Base-by-base conservation (phyloP, 441 rosid genomes). In the Manihot esculenta region DNA sequence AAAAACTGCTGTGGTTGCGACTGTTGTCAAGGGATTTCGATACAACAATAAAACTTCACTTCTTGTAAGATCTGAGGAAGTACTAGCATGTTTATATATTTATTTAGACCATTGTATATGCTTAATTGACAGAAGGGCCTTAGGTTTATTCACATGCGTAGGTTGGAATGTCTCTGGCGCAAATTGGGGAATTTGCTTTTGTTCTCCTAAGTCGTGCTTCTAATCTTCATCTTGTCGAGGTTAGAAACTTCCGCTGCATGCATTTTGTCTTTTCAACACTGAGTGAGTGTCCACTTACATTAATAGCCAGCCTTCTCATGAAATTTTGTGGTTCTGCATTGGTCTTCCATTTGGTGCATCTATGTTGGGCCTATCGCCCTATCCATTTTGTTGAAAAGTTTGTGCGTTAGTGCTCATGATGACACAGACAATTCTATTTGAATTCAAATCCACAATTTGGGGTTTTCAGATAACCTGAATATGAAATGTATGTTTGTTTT, bases 151-250 rank as follows among this genome's bases (percentile, higher is more conserved):
- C 68, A 18, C 60, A 38, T 76, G 57, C 64, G 77, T 74, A 94
- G 99, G 99, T 92, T 79, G 99, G 99, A 72, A 86, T 94, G 93
- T 90, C 97, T 55, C 85, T 94, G 70, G 99, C 99, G 10, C 97
- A 94, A 78, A 94, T 94, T 76, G 98, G 99, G 71, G 99, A 94
- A 75, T 94, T 92, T 58, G 96, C 99, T 57, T 94, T 94, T 82
- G 99, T 94, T 83, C 93, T 94, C 50, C 88, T 94, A 69, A 92
- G 98, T 73, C 91, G 99, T 33, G 99, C 99, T 77, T 94, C 96
- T 81, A 94, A 94, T 85, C 89, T 92, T 80, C 94, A 85, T 79
- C 87, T 94, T 54, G 88, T 94, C 76, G 98, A 92, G 94, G 99
- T 94, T 74, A 69, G 84, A 72, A 72, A 73, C 48, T 77, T 48